Conservation (phyloP, 345 rosid genomes). For the Eucalyptus fibrosa region DNA sequence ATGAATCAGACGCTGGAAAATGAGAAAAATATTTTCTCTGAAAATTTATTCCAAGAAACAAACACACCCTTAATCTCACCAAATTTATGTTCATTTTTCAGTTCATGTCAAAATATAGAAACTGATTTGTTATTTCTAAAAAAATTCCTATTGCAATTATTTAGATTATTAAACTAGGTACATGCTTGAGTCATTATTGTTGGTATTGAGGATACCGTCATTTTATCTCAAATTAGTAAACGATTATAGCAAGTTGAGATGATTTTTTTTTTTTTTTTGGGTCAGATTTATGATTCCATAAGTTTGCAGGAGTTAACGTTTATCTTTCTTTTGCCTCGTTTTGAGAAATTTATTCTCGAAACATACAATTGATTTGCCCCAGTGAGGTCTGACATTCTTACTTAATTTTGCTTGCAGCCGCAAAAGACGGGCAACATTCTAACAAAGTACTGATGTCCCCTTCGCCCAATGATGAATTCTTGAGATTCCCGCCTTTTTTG, state of each 20-base stretch:
- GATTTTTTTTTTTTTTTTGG: not conserved
- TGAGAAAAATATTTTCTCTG: too few species aligned
- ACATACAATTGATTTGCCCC: not conserved
- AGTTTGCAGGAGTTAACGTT: fast-evolving
- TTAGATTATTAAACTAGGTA: not conserved
- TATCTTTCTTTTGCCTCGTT: not conserved
- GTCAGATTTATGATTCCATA: not conserved
- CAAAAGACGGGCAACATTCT: not conserved
- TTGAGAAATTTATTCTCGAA: not conserved
- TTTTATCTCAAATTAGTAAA: not conserved
- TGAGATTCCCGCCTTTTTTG: not conserved
- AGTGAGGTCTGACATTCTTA: not conserved
- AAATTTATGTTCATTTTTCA: not conserved
- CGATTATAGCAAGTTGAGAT: not conserved
- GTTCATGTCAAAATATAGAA: not conserved
- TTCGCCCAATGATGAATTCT: not conserved
- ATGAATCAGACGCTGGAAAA: fast-evolving
- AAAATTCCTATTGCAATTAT: not conserved
- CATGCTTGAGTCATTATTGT: not conserved
- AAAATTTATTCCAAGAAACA: too few species aligned
- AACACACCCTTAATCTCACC: not conserved
- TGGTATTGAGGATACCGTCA: not conserved
- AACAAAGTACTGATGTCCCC: not conserved
- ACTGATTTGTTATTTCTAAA: not conserved
- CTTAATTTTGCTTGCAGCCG: not conserved